Conservation (phyloP, 2,329 filamentous ascomycete species). For the Colletotrichum costaricense region DNA sequence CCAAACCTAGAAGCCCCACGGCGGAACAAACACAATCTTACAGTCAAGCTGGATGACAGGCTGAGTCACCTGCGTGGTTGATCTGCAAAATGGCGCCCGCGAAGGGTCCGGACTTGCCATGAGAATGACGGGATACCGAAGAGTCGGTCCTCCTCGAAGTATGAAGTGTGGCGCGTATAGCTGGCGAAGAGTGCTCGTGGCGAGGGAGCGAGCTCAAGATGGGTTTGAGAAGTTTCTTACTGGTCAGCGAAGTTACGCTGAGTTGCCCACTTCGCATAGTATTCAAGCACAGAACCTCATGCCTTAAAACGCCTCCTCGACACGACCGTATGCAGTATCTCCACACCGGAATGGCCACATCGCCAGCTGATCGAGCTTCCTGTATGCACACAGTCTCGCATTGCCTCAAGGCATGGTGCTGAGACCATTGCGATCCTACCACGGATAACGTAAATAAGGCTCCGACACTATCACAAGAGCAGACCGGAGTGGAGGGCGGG, state of each 20-base stretch:
- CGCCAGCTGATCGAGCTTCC: not conserved
- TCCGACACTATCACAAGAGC: not conserved
- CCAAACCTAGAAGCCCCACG: not conserved
- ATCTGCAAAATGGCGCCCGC: not conserved
- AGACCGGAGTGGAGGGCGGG: not conserved
- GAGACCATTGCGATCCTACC: not conserved
- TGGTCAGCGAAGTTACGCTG: not conserved
- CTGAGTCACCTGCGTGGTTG: not conserved
- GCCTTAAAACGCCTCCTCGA: not conserved
- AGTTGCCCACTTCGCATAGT: not conserved
- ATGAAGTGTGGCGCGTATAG: not conserved
- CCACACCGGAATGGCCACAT: not conserved
- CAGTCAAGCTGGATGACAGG: not conserved
- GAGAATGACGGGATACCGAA: not conserved
- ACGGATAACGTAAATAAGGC: not conserved
- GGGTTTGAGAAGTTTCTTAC: not conserved
- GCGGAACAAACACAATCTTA: not conserved
- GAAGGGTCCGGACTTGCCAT: not conserved
- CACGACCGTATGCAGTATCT: not conserved
- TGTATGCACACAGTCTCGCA: conserved; percentile 1
- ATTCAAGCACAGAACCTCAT: not conserved
- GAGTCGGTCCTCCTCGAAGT: not conserved
- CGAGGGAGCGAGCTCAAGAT: not conserved
- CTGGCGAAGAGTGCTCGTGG: not conserved
- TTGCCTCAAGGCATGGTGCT: not conserved